Evolutionary conservation across 2,329 filamentous ascomycete species (phyloP), one percentile per base, ranked within the genome.

Genomic region (Pseudogymnoascus sp.): DNA sequence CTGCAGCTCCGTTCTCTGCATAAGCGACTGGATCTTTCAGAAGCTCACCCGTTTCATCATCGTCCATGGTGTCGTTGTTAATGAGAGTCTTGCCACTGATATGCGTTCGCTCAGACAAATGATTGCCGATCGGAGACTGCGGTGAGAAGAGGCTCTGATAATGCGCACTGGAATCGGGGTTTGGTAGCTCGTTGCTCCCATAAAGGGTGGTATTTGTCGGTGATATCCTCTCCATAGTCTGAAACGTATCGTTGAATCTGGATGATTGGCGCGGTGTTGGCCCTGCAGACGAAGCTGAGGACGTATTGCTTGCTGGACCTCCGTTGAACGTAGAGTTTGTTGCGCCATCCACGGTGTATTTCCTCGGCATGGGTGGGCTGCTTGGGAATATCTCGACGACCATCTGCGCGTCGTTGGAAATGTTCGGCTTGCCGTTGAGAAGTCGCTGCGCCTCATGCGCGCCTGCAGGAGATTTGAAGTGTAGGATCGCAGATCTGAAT

Each of bases 1-100:
- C 70, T 13, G 78, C 76, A 62, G 83, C 79, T 1, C 86, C 88
- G 70, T 86, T 90, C 70, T 93, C 88, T 9, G 89, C 90, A 71
- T 87, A 91, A 7, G 83, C 87, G 46, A 90, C 80, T 0, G 88
- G 85, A 62, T 91, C 86, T 64, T 88, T 88, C 53, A 91, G 79
- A n/a, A 92, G 78, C 68, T 87, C 83, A 35, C 82, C 84, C 1
- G 88, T 89, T 71, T 91, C 89, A 60, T 91, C 88, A 66, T 89
- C 86, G 60, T 86, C 83, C 29, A 83, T 85, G 15, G 82, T 81
- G 70, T 88, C 84, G 69, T 88, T 84, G 67, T 84, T 88, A 74
- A 92, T 92, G 60, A 91, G 78, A 2, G 85, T 83, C 74, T 91
- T 91, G 68, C 89, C 87, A 2, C 84, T 83, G 38, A 84, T 79